Conservation (phyloP, 2,329 filamentous ascomycete genomes). For the Rasamsonia emersonii region DNA sequence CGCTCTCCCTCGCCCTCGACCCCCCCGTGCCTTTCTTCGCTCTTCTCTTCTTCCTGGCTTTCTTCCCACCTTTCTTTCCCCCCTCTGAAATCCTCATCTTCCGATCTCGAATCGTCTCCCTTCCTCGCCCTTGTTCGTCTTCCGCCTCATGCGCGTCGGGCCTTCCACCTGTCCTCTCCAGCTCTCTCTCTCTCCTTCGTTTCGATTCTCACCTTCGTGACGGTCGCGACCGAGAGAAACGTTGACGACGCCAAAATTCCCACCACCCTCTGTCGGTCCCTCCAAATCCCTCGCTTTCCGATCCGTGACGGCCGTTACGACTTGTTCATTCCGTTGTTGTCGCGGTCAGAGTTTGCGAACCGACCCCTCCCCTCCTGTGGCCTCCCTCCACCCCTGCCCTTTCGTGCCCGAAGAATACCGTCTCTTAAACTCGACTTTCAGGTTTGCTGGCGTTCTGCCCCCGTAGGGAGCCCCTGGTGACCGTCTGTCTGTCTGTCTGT, state of each 20-base stretch:
- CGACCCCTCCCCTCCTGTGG: too few relatives aligned
- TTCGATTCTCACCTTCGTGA: slow-evolving; percentile 1
- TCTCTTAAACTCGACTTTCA: too few relatives aligned
- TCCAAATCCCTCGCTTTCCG: background rate
- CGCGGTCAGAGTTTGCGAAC: too few relatives aligned
- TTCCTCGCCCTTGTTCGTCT: slow-evolving; percentile 13
- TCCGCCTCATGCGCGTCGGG: slow-evolving; percentile 14
- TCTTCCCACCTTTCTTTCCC: slow-evolving; percentile 1
- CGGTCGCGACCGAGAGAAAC: background rate
- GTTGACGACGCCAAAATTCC: too few relatives aligned
- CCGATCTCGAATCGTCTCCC: too few relatives aligned
- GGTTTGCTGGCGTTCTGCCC: too few relatives aligned
- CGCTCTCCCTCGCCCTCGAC: slow-evolving; percentile 6
- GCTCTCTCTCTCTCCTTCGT: slow-evolving; percentile 1
- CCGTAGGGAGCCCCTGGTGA: too few relatives aligned
- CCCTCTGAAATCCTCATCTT: slow-evolving; percentile 1
- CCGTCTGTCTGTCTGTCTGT: too few relatives aligned
- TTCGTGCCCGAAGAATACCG: too few relatives aligned
- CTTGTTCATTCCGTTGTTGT: slow-evolving; percentile 1
- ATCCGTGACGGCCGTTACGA: background rate
- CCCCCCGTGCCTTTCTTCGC: slow-evolving; percentile 4
- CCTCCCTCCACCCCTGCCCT: too few relatives aligned
- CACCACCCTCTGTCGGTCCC: too few relatives aligned
- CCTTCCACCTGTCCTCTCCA: slow-evolving; percentile 5
- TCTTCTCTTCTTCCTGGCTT: slow-evolving; percentile 6